These are phyloP conservation scores for Triticum aestivum DNA, from an alignment of 176 grass and related monocot species.

Conservation along the genomic window DNA sequence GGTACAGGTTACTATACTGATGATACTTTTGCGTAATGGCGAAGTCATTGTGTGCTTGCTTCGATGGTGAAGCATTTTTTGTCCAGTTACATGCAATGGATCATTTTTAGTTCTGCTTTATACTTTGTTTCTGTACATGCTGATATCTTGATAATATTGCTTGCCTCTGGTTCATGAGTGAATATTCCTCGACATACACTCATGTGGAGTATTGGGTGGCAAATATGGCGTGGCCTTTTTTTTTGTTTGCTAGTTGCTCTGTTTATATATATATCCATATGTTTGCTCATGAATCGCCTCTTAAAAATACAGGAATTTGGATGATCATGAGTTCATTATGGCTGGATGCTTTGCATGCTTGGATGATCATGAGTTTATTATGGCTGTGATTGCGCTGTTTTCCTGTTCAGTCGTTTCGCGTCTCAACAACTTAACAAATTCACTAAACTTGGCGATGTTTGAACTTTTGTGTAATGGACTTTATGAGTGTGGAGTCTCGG, in stretches of 20 bases:
- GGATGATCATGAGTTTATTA: too few species aligned
- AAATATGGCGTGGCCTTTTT: too few species aligned
- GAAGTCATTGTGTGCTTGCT: neutral
- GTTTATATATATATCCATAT: neutral
- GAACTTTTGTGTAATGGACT: too few species aligned
- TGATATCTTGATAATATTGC: neutral
- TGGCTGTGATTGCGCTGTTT: too few species aligned
- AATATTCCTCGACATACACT: neutral
- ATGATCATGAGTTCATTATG: too few species aligned
- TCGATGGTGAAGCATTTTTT: neutral
- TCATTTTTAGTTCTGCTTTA: neutral
- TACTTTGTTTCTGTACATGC: neutral
- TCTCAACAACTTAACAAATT: too few species aligned
- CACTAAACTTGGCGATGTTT: too few species aligned
- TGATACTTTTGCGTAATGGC: neutral
- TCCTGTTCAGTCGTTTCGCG: too few species aligned
- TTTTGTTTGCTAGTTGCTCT: neutral
- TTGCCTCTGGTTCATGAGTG: neutral
- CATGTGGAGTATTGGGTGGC: neutral
- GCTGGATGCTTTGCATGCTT: too few species aligned
- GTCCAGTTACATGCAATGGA: neutral
- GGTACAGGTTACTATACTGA: neutral
- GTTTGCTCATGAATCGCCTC: neutral
- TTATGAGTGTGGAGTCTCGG: too few species aligned
- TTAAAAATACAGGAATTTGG: neutral